Evolutionary conservation across 257 asterid species (phyloP), one percentile per base, ranked within the genome.

Genomic region (Verbascum thapsus): DNA sequence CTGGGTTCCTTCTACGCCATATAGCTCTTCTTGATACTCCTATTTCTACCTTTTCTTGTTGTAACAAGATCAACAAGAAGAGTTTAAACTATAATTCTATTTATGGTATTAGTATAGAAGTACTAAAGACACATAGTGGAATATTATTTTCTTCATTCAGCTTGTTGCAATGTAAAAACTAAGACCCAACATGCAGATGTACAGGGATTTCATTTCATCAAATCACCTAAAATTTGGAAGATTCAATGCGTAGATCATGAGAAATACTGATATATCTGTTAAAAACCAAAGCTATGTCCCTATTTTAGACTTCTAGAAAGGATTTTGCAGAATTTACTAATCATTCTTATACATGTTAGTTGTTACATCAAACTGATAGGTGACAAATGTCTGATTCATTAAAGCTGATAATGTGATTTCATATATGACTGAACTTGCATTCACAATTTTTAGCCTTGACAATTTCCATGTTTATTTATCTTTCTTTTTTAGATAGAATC

Each of bases 381-480:
- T 45, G n/a, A 13, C 41, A 44, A 30, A 41, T 57, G 12, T 51
- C 51, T 42, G 60, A 56, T 18, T 34, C 34, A 16, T 40, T 30
- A 37, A 58, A 68, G 47, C 49, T 57, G 45, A 53, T 63, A 23
- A 34, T 4, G 15, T 34, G 9, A 34, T 34, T 45, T 32, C 42
- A 26, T 47, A 55, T 35, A 3, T 45, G 10, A 19, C 19, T 41
- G 32, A 58, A 43, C 66, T 37, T 17, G 44, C 47, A 3, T 61
- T 61, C 53, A 41, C 62, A 17, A 22, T 59, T 50, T 72, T 45
- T 43, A 61, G 51, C 45, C 64, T 16, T 57, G 63, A 44, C 34
- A 35, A 15, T 26, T 20, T 40, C 19, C 20, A 16, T 39, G 37
- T 41, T 34, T 39, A 26, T n/a, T n/a, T n/a, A n/a, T n/a, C n/a